Evolutionary conservation across 495 filamentous ascomycete genomes (phyloP).

Genomic region (Neurospora sp.): DNA sequence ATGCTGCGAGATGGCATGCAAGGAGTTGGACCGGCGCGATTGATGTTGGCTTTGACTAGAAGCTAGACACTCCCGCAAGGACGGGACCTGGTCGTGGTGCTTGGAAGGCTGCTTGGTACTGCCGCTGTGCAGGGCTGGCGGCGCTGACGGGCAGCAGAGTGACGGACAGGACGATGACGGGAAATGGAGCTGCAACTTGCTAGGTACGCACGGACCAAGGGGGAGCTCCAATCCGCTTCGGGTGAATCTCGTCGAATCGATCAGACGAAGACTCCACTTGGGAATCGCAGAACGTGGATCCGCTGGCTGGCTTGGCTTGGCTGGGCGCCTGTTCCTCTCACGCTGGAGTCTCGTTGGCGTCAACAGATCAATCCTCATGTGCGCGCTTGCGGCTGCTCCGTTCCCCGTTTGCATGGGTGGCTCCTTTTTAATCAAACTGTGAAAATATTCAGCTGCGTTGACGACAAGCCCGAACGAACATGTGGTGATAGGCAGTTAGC

Average conservation of each 20-base stretch:
- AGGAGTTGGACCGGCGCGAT: not conserved
- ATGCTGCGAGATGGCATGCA: not conserved
- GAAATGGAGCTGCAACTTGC: not conserved
- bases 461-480: not conserved
- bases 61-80: not conserved
- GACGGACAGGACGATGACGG: not conserved
- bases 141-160: not conserved
- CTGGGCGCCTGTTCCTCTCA: not conserved
- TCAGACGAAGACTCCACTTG: not conserved
- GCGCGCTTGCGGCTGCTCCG: not conserved
- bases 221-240: not conserved
- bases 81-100: too few relatives aligned
- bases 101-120: too few relatives aligned
- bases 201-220: not conserved
- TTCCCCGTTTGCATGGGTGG: not conserved
- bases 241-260: not conserved
- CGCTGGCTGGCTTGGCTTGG: not conserved
- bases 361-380: not conserved
- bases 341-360: not conserved
- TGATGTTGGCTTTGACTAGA: not conserved
- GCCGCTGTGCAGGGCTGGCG: not conserved
- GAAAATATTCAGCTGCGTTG: not conserved
- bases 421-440: not conserved
- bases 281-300: not conserved
- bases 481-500: not conserved